Conservation (phyloP, 2,329 filamentous ascomycete species). For the Colletotrichum incanum region DNA sequence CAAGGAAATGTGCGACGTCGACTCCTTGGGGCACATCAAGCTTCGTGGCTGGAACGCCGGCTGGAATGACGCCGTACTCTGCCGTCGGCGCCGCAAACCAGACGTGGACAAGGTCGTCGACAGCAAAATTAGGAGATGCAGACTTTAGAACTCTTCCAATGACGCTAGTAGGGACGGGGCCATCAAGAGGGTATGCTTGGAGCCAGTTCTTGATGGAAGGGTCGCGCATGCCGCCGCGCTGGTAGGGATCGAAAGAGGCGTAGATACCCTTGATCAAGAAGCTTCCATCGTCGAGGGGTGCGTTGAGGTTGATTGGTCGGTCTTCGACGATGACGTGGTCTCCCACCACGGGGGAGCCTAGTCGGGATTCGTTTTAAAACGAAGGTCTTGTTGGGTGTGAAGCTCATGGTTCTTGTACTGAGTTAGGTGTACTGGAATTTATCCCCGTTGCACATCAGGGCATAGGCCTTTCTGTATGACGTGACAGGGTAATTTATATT, state of each 20-base stretch:
- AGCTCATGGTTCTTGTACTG: constrained; percentile 49
- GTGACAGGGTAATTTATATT: too few species aligned
- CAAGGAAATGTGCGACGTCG: constrained; percentile 75
- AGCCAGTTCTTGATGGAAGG: constrained; percentile 73
- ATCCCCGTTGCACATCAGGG: too few species aligned
- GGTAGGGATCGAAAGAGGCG: constrained; percentile 81
- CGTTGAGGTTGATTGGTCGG: constrained; percentile 73
- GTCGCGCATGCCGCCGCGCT: constrained; percentile 78
- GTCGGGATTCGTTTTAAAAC: constrained; percentile 76
- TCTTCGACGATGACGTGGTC: constrained; percentile 76
- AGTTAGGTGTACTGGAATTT: too few species aligned
- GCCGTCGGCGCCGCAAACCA: constrained; percentile 63
- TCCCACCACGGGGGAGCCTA: constrained; percentile 76
- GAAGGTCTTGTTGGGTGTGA: constrained; percentile 78
- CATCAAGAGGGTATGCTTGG: constrained; percentile 70
- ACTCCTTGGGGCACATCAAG: constrained; percentile 78
- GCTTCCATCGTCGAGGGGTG: constrained; percentile 70
- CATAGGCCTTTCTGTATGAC: not conserved
- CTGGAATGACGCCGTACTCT: constrained; percentile 73
- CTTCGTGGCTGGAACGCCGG: constrained; percentile 58
- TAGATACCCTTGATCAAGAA: constrained; percentile 77
- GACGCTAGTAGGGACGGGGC: constrained; percentile 72
- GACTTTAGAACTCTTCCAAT: constrained; percentile 79
- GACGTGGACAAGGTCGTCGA: constrained; percentile 74
- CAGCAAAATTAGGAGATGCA: constrained; percentile 71